Percentiles rank a stretch among this genome's conserved stretches.
phyloP scores from a whole-genome alignment of 106 monocot species.

The Gastrodia elata region DNA sequence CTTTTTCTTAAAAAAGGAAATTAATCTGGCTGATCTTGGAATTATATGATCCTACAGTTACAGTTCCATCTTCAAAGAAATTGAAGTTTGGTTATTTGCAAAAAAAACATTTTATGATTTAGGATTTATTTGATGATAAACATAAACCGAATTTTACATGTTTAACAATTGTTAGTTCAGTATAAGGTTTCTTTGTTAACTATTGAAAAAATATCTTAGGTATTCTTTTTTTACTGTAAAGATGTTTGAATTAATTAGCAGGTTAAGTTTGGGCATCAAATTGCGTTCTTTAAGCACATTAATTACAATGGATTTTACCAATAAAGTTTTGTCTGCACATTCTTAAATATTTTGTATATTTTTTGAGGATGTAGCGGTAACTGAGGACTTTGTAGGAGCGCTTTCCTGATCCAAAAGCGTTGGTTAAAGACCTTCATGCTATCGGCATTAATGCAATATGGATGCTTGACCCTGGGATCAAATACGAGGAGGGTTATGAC shows the following conservation, averaged over 20 bases:
- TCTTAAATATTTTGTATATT: background rate
- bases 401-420: conserved; percentile 87
- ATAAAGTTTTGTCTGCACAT: background rate
- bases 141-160: background rate
- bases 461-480: conserved; percentile 99
- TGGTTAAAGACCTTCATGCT: conserved; percentile 69
- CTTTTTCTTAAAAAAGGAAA: background rate
- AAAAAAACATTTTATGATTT: background rate
- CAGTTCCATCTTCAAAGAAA: no score
- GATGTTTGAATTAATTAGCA: no score
- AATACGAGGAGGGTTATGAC: conserved; percentile 78
- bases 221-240: background rate
- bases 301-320: background rate
- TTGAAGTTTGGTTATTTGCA: background rate
- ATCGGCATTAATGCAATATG: conserved; percentile 88
- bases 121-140: background rate
- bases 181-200: background rate
- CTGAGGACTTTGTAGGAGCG: conserved; percentile 36
- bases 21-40: background rate
- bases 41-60: background rate
- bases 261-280: background rate
- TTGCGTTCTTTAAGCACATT: background rate
- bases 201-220: background rate
- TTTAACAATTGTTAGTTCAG: background rate
- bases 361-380: background rate